phyloP scores from a whole-genome alignment of 345 rosid species.

The Carallia brachiata region DNA sequence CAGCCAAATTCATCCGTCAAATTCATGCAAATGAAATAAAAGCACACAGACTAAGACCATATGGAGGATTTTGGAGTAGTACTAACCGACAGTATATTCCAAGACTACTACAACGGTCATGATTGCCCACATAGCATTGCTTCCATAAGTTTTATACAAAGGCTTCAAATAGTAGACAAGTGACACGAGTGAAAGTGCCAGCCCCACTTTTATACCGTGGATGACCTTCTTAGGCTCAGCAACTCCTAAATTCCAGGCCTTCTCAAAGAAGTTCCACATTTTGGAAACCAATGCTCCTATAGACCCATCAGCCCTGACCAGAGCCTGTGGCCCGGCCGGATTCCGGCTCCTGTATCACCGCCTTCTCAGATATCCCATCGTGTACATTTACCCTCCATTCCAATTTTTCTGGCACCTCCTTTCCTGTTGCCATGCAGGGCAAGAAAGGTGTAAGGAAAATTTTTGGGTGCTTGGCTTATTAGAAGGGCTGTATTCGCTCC shows the following conservation, averaged over 20 bases:
- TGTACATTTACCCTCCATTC: conserved; percentile 62
- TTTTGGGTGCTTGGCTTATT: too few species aligned
- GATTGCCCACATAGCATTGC: conserved; percentile 74
- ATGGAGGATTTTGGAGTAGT: neutral
- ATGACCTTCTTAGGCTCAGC: conserved; percentile 64
- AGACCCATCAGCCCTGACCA: conserved; percentile 31
- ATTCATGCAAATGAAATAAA: neutral
- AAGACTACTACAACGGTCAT: conserved; percentile 82
- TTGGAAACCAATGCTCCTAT: conserved; percentile 25
- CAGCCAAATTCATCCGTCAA: neutral
- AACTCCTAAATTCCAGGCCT: conserved; percentile 58
- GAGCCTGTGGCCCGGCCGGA: conserved; percentile 22
- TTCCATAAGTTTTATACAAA: conserved; percentile 59
- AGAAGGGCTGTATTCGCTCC: too few species aligned
- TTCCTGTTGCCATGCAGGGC: conserved; percentile 25
- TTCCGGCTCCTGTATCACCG: conserved; percentile 18
- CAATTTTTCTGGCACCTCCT: conserved; percentile 34
- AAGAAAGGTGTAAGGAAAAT: neutral
- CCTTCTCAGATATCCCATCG: conserved; percentile 34
- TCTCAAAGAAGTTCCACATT: conserved; percentile 32
- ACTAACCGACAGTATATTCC: conserved; percentile 58
- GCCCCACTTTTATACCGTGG: conserved; percentile 67
- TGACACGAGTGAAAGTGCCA: conserved; percentile 64
- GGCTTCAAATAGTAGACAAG: conserved; percentile 72
- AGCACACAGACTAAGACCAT: neutral